phyloP scores from a whole-genome alignment of 2,329 filamentous ascomycete genomes.

The Colletotrichum trifolii region DNA sequence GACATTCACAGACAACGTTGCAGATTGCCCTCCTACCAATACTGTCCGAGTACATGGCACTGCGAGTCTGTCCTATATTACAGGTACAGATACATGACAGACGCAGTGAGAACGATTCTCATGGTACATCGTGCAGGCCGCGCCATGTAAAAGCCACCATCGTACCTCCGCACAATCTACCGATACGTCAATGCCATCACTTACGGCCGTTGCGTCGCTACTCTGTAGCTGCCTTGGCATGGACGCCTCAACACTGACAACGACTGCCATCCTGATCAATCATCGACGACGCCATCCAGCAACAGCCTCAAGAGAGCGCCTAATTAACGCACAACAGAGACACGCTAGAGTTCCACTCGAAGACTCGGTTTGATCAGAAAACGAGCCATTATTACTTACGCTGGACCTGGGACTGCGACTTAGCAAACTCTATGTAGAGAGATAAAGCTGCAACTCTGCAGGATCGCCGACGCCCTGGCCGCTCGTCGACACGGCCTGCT shows the following conservation, averaged over 20 bases:
- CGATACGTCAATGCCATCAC: neutral
- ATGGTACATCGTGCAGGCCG: no score
- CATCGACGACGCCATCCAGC: neutral
- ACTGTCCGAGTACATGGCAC: no score
- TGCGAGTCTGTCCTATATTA: no score
- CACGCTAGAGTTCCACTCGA: slow-evolving; percentile 22
- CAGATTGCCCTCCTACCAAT: no score
- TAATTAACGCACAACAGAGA: slow-evolving; percentile 24
- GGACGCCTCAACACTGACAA: no score
- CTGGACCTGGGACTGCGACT: neutral
- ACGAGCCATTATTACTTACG: slow-evolving; percentile 8
- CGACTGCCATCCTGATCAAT: neutral
- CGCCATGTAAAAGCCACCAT: no score
- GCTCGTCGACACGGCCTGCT: neutral
- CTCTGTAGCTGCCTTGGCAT: neutral
- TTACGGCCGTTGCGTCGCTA: neutral
- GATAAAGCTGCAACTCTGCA: neutral
- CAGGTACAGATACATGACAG: no score
- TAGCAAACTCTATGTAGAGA: neutral
- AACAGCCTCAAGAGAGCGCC: neutral
- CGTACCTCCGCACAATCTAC: no score
- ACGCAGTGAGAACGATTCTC: no score
- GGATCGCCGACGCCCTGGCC: slow-evolving; percentile 12
- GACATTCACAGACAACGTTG: no score
- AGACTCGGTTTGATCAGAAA: slow-evolving; percentile 14